Base-by-base conservation (phyloP, 768 basidiomycete genomes). In the Pholiota microspora region DNA sequence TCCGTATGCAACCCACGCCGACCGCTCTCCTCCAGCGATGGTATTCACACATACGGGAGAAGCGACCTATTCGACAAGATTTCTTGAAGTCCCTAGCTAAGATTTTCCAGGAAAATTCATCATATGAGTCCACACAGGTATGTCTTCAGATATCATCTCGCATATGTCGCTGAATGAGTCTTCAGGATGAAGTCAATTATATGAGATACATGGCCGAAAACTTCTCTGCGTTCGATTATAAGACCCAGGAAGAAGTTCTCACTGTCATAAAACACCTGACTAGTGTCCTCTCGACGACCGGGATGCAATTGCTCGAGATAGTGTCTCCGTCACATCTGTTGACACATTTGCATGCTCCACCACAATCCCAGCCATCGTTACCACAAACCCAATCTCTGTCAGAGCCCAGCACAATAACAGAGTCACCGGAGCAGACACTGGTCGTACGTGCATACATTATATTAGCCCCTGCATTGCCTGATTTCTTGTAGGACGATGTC, bases 131-230 rank as follows among this genome's bases (percentile, higher is more conserved):
- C 9, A 73, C 83, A 0, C 86, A 86, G 74, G 88, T 85, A 51
- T 45, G 69, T 58, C 12, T 13, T 4, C 15, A 5, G 3, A 12
- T 18, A 10, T 23, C 4, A 23, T 38, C 3, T 32, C 15, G 16
- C 23, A 27, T 2, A 27, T 29, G 8, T 29, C 29, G 31, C 15
- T 46, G 23, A 58, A 16, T 36, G 23, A 38, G 52, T 46, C 12
- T 52, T 9, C 45, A 94, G 88, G 83, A 89, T 57, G 91, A 97
- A 62, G 77, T 95, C 50, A 84, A 88, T 46, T 93, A 98, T 65
- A 80, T 80, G 3, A 86, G 94, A 51, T 99, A 94, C 72, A 90
- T 98, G 83, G 88, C 92, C 0, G 97, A 98, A 67, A 98, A 98
- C 64, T 88, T 98, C 54, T 81, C 94, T 0, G 76, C 88, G 0